phyloP scores from a whole-genome alignment of 371 early-diverging fungal genomes.

The Mortierella sp. region DNA sequence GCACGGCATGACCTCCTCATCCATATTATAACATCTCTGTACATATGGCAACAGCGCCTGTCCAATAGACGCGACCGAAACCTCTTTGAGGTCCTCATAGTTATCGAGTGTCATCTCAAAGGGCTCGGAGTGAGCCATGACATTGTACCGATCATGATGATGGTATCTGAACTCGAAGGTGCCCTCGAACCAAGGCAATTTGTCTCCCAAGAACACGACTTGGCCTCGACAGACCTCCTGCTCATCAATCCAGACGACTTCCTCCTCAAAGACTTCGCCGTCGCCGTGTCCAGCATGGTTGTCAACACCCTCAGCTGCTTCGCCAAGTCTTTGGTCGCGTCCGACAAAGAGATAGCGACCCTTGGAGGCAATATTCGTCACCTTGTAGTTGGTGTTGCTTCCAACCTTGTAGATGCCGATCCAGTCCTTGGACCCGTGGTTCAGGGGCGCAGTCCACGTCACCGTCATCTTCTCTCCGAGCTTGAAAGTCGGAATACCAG shows the following conservation, averaged over 20 bases:
- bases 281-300: constrained; percentile 52
- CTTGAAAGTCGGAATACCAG: background rate
- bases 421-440: constrained; percentile 88
- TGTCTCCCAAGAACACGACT: constrained; percentile 64
- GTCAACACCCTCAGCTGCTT: constrained; percentile 48
- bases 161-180: constrained; percentile 92
- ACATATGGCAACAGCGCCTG: constrained; percentile 48
- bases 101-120: constrained; percentile 73
- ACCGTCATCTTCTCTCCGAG: constrained; percentile 63
- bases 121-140: constrained; percentile 77
- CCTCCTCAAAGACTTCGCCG: constrained; percentile 57
- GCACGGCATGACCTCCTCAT: constrained; percentile 65
- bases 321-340: constrained; percentile 13
- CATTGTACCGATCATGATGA: constrained; percentile 85
- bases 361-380: constrained; percentile 82
- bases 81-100: constrained; percentile 12
- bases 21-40: constrained; percentile 55
- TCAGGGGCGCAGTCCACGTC: constrained; percentile 78
- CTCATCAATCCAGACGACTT: constrained; percentile 35
- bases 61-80: constrained; percentile 35
- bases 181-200: constrained; percentile 87
- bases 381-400: constrained; percentile 72
- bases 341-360: constrained; percentile 72
- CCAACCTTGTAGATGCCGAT: constrained; percentile 89
- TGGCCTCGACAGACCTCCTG: constrained; percentile 55